Conservation (phyloP, 192 early-diverging fungal genomes). For the Linnemannia schmuckeri region DNA sequence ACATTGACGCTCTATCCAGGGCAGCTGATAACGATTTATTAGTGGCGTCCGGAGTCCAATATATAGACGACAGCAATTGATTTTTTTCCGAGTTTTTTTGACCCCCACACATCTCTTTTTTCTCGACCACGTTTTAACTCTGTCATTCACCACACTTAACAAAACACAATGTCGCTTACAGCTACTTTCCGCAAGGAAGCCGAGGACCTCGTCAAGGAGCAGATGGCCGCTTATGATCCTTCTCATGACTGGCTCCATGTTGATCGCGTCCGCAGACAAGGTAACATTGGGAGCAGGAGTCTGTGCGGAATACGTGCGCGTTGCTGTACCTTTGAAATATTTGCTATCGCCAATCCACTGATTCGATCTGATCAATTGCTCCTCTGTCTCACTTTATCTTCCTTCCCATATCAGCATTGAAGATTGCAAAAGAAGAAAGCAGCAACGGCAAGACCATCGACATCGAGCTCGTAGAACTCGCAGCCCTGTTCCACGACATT, state of each 20-base stretch:
- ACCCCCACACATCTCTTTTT: not conserved
- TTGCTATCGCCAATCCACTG: not conserved
- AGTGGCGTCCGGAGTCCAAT: slow-evolving; percentile 12
- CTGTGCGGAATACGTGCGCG: not conserved
- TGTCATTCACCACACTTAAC: not conserved
- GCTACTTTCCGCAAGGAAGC: slow-evolving; percentile 51
- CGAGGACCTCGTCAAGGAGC: slow-evolving; percentile 68
- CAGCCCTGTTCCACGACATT: slow-evolving; percentile 77
- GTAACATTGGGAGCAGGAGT: slow-evolving; percentile 21
- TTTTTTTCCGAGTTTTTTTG: slow-evolving; percentile 1
- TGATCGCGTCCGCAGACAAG: slow-evolving; percentile 72
- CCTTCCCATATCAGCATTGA: slow-evolving; percentile 38
- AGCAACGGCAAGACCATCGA: slow-evolving; percentile 56
- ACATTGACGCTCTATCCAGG: not conserved
- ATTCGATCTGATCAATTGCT: not conserved
- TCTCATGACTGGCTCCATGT: slow-evolving; percentile 81
- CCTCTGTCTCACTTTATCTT: not conserved
- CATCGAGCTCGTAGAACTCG: slow-evolving; percentile 71
- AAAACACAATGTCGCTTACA: slow-evolving; percentile 28
- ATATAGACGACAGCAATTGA: not conserved
- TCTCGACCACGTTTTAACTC: not conserved
- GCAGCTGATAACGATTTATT: not conserved
- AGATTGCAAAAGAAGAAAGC: slow-evolving; percentile 58
- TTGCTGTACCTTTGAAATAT: not conserved
- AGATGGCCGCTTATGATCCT: slow-evolving; percentile 75